These are phyloP conservation scores for Bruguiera gymnorhiza DNA, from an alignment of 345 rosid species.

Conservation along the genomic window DNA sequence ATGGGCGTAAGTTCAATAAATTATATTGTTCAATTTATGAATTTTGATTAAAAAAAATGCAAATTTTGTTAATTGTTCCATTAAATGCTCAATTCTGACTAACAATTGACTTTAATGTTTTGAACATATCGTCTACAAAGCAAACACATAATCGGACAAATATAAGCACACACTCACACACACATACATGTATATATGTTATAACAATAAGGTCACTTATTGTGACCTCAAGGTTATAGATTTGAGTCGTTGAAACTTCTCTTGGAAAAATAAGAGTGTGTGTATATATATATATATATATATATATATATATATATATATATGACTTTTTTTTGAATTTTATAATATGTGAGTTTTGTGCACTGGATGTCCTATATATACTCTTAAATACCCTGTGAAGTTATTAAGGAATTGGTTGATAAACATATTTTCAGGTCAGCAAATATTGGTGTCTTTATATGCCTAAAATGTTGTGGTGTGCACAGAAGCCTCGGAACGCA, in stretches of 20 bases:
- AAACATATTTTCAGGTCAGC: slow-evolving; percentile 68
- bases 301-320: too few species aligned
- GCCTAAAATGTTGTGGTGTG: slow-evolving; percentile 95
- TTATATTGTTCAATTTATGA: not conserved
- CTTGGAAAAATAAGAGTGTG: too few species aligned
- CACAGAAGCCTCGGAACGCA: slow-evolving; percentile 96
- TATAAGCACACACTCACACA: too few species aligned
- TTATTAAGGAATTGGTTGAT: slow-evolving; percentile 11
- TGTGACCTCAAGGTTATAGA: too few species aligned
- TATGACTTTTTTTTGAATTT: not conserved
- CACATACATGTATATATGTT: too few species aligned
- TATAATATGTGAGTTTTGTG: not conserved
- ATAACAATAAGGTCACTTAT: too few species aligned
- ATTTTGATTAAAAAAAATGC: not conserved
- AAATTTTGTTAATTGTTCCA: not conserved
- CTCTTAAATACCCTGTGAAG: too few species aligned
- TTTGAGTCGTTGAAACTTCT: too few species aligned
- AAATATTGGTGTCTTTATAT: slow-evolving; percentile 92
- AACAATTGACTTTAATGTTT: not conserved
- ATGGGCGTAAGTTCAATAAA: slow-evolving; percentile 83
- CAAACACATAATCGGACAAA: too few species aligned
- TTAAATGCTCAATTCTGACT: not conserved
- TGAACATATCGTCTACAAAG: too few species aligned
- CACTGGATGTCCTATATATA: not conserved
- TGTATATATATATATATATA: too few species aligned